Percentiles rank a stretch among this genome's conserved stretches.
These are phyloP conservation scores for Cardamine chenopodiifolia DNA, from an alignment of 345 rosid species.

Conservation along the genomic window DNA sequence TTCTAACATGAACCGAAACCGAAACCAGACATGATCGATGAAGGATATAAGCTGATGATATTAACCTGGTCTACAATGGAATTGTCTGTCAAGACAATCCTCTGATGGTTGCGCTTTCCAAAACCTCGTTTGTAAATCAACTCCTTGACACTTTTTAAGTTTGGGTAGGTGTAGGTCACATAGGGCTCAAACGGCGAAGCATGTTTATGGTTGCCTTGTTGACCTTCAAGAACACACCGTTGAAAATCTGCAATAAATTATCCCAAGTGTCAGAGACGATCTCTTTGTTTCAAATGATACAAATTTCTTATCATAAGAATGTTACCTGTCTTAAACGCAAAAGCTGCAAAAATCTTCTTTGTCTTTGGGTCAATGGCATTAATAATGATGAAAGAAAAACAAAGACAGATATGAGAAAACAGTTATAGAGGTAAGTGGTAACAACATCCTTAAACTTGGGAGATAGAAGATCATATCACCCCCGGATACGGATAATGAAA, in stretches of 20 bases:
- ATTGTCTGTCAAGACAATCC: constrained; percentile 61
- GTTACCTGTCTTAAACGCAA: constrained; percentile 79
- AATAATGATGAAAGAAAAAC: constrained; percentile 48
- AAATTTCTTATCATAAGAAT: neutral
- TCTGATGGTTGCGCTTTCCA: constrained; percentile 68
- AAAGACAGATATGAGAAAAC: too few species aligned
- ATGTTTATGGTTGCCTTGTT: constrained; percentile 49
- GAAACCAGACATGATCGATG: neutral
- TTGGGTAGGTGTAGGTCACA: constrained; percentile 69
- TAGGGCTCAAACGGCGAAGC: constrained; percentile 84
- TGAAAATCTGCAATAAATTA: constrained; percentile 53
- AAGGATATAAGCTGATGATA: neutral
- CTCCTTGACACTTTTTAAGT: constrained; percentile 71
- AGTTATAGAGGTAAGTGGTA: neutral
- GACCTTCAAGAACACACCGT: constrained; percentile 79
- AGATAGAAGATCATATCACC: constrained; percentile 40
- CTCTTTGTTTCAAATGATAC: neutral
- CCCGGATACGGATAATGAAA: constrained; percentile 70
- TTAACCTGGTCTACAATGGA: constrained; percentile 65
- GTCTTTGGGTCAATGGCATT: constrained; percentile 68
- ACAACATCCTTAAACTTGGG: neutral
- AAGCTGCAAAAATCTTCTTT: constrained; percentile 55
- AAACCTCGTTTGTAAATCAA: constrained; percentile 75
- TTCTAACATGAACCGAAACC: neutral
- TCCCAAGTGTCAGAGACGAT: neutral